These are phyloP conservation scores for Basipetospora chlamydospora DNA, from an alignment of 2,329 filamentous ascomycete species.

Conservation along the genomic window DNA sequence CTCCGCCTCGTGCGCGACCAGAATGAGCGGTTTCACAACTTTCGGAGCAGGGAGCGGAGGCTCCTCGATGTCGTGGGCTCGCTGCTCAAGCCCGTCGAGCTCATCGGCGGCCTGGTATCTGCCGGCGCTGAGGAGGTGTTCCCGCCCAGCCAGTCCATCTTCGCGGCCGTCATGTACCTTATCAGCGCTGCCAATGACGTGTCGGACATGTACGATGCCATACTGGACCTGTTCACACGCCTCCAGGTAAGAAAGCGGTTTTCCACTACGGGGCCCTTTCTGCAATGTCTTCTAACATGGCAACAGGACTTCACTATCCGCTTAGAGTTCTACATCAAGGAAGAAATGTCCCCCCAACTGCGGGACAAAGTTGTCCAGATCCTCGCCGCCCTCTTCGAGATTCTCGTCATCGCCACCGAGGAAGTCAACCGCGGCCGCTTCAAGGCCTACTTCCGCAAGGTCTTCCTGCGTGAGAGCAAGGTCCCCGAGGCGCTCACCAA, in stretches of 20 bases:
- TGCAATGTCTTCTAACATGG: no score
- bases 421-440: slow-evolving; percentile 25
- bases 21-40: slow-evolving; percentile 8
- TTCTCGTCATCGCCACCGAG: slow-evolving; percentile 27
- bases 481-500: slow-evolving; percentile 24
- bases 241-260: slow-evolving; percentile 23
- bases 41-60: slow-evolving; percentile 7
- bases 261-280: no score
- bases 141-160: slow-evolving; percentile 25
- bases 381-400: slow-evolving; percentile 27
- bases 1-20: slow-evolving; percentile 6
- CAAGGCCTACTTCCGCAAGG: slow-evolving; percentile 24
- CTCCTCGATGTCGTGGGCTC: slow-evolving; percentile 8
- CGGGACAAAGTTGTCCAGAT: slow-evolving; percentile 25
- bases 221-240: slow-evolving; percentile 26
- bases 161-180: slow-evolving; percentile 26
- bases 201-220: slow-evolving; percentile 28
- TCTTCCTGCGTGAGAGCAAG: slow-evolving; percentile 24
- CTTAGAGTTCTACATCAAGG: slow-evolving; percentile 24
- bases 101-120: slow-evolving; percentile 22
- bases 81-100: slow-evolving; percentile 21
- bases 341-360: slow-evolving; percentile 22
- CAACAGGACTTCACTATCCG: slow-evolving; percentile 25
- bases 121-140: slow-evolving; percentile 23
- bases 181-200: slow-evolving; percentile 29